A percentile compares a stretch with the other conserved stretches of the same genome.
These are phyloP conservation scores for Eutrema heterophyllum DNA, from an alignment of 345 rosid genomes.

Conservation along the genomic window DNA sequence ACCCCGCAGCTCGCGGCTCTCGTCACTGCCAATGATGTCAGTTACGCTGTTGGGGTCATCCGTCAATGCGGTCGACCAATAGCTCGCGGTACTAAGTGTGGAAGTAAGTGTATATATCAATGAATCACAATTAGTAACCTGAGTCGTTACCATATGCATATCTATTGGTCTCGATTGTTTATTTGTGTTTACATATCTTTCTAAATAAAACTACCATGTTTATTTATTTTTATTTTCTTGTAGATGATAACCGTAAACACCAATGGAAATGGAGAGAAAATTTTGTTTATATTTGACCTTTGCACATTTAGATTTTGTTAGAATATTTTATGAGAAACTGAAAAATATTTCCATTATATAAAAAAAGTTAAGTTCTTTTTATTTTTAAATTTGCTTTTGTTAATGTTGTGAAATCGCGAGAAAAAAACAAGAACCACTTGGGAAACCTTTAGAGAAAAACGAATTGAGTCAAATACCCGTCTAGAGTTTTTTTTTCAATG, in stretches of 20 bases:
- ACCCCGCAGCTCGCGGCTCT: slow-evolving; percentile 7
- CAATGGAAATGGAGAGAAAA: neutral
- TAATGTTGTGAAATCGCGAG: no score
- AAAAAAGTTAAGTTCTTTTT: no score
- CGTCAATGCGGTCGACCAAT: slow-evolving; percentile 11
- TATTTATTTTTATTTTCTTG: neutral
- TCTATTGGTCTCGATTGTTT: no score
- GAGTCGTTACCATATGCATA: neutral
- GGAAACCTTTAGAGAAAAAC: no score
- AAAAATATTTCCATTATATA: no score
- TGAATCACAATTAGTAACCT: neutral
- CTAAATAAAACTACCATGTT: neutral
- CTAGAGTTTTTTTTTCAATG: no score
- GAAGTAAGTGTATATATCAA: slow-evolving; percentile 9
- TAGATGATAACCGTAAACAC: neutral
- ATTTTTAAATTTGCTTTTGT: no score
- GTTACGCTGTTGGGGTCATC: neutral
- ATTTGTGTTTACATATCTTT: neutral
- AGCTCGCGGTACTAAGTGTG: slow-evolving; percentile 9
- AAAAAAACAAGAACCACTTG: no score
- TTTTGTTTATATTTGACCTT: neutral
- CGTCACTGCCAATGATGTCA: neutral
- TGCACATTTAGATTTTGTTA: neutral
- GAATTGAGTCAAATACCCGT: no score
- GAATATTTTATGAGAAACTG: neutral